Conservation (phyloP, 176 grass and related monocot species). For the Lolium rigidum region DNA sequence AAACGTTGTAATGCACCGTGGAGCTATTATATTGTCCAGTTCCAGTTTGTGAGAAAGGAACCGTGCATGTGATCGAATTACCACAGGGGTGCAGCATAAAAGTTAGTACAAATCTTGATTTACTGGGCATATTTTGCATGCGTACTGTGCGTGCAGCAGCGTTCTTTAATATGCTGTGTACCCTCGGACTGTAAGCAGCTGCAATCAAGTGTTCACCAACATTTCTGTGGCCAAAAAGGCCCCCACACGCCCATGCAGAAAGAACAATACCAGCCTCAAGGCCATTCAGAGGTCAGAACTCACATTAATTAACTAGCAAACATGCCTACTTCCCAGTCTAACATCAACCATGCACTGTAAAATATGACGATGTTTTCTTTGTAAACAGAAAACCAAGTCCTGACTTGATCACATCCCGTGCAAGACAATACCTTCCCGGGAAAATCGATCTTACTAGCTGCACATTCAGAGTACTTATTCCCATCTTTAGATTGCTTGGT, state of each 20-base stretch:
- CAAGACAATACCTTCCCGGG: too few relatives aligned
- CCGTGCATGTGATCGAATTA: neutral
- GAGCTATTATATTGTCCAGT: neutral
- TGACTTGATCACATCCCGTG: neutral
- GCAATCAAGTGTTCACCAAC: constrained; percentile 26
- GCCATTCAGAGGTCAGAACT: constrained; percentile 24
- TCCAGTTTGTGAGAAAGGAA: neutral
- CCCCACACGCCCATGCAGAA: neutral
- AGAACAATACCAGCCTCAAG: too few relatives aligned
- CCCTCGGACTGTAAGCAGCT: neutral
- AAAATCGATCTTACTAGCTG: too few relatives aligned
- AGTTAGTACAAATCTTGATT: neutral
- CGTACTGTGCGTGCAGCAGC: neutral
- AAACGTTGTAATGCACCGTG: too few relatives aligned
- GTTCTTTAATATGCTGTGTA: constrained; percentile 12
- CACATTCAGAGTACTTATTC: too few relatives aligned
- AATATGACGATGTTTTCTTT: neutral
- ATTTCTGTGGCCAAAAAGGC: neutral
- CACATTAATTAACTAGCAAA: constrained; percentile 1
- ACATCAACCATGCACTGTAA: neutral
- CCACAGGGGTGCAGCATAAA: neutral
- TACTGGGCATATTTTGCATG: neutral
- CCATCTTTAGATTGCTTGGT: too few relatives aligned
- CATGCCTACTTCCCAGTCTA: neutral
- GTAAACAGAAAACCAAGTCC: neutral